Conservation (phyloP, 164 flowering plant genomes). For the Magnolia sinica region DNA sequence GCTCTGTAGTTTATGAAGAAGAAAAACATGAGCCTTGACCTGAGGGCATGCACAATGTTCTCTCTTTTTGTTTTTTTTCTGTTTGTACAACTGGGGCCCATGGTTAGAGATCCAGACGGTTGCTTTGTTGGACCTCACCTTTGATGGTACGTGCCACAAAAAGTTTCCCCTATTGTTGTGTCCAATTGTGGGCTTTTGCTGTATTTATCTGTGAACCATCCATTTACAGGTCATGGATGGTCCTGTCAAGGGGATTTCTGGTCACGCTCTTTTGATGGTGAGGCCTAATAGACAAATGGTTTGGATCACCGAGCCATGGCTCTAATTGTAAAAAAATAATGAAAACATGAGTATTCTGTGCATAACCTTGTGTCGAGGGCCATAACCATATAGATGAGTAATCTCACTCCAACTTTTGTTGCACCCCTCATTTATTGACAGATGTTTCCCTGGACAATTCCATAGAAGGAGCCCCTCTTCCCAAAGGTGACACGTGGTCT, state of each 20-base stretch:
- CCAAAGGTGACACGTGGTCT: slow-evolving; percentile 81
- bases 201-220: no score
- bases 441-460: slow-evolving; percentile 42
- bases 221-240: no score
- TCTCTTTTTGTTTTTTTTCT: background rate
- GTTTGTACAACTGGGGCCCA: no score
- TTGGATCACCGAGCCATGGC: no score
- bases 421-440: slow-evolving; percentile 12
- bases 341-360: background rate
- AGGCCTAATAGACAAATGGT: background rate
- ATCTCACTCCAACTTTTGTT: background rate
- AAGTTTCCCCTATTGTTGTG: background rate
- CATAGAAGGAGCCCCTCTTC: slow-evolving; percentile 39
- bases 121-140: background rate
- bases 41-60: background rate
- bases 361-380: background rate
- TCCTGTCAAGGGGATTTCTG: background rate
- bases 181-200: no score
- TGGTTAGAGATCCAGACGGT: background rate
- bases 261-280: background rate
- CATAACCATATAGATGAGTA: background rate
- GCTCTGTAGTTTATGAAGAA: background rate
- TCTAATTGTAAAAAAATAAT: no score
- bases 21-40: background rate
- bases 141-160: background rate